A percentile compares a stretch with the other conserved stretches of the same genome.
Conservation (phyloP, 1,284 basidiomycete genomes). For the Ceratorhiza oryzae-sativae region DNA sequence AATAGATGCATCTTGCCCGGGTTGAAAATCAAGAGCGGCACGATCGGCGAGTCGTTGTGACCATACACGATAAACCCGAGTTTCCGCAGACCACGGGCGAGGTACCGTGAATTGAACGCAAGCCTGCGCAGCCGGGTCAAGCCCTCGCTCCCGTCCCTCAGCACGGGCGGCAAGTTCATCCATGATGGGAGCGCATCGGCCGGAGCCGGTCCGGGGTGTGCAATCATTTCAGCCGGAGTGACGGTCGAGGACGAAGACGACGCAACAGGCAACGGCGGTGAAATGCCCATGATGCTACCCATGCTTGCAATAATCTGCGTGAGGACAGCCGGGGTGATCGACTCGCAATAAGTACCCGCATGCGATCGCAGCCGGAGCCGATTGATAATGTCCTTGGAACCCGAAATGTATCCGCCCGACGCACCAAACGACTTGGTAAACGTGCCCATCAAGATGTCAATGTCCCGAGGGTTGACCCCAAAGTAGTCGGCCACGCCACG, state of each 20-base stretch:
- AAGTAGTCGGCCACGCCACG: conserved; percentile 98
- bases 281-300: conserved; percentile 95
- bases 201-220: conserved; percentile 72
- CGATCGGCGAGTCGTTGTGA: conserved; percentile 89
- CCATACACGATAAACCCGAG: conserved; percentile 98
- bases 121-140: conserved; percentile 81
- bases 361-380: conserved; percentile 84
- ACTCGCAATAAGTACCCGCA: conserved; percentile 87
- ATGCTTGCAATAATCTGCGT: conserved; percentile 92
- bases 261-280: conserved; percentile 56
- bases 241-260: conserved; percentile 44
- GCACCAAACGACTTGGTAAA: conserved; percentile 99
- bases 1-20: conserved; percentile 93
- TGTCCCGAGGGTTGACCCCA: conserved; percentile 76
- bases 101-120: conserved; percentile 95
- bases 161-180: conserved; percentile 71
- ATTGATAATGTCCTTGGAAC: conserved; percentile 80
- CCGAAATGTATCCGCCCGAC: conserved; percentile 94
- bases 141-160: conserved; percentile 86
- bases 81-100: conserved; percentile 85
- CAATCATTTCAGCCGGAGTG: conserved; percentile 44
- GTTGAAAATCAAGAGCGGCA: conserved; percentile 92
- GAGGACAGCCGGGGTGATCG: conserved; percentile 89
- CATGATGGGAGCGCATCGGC: conserved; percentile 68
- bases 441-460: conserved; percentile 98